Evolutionary conservation across 2,329 filamentous ascomycete species (phyloP).

Genomic region (Bipolaris sorokiniana): DNA sequence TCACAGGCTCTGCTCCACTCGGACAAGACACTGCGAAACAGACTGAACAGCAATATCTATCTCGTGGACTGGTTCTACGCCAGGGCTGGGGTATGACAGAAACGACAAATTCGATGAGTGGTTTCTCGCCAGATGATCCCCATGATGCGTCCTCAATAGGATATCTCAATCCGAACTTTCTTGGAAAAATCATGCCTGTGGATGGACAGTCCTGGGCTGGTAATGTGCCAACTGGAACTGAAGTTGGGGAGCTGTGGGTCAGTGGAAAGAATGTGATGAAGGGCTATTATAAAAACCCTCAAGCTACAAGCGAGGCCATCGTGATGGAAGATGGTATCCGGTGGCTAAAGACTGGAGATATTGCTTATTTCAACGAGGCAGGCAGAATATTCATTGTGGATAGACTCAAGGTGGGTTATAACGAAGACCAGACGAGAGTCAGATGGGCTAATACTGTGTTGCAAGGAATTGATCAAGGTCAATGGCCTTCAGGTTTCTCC

Average conservation of each 20-base stretch:
- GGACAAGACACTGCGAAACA: no score
- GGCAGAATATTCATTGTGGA: constrained; percentile 41
- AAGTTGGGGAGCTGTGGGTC: background rate
- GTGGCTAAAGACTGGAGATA: background rate
- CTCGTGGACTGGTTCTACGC: no score
- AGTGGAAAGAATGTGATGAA: background rate
- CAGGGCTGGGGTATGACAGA: no score
- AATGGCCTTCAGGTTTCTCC: constrained; percentile 66
- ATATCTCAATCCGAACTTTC: background rate
- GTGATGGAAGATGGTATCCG: background rate
- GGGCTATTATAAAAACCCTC: background rate
- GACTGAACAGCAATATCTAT: no score
- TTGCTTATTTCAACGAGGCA: constrained; percentile 37
- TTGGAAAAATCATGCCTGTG: background rate
- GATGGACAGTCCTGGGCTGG: constrained; percentile 13
- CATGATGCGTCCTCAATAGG: background rate
- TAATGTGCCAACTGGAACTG: background rate
- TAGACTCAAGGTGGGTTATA: constrained; percentile 20
- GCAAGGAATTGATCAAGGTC: constrained; percentile 63
- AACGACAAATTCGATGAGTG: no score
- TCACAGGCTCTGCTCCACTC: no score
- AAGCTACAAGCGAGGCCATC: background rate
- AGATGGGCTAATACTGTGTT: no score
- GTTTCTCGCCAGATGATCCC: no score
- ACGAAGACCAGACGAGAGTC: no score